Base-by-base conservation (phyloP, 768 basidiomycete genomes). In the Boletus pseudo-olivaceus region DNA sequence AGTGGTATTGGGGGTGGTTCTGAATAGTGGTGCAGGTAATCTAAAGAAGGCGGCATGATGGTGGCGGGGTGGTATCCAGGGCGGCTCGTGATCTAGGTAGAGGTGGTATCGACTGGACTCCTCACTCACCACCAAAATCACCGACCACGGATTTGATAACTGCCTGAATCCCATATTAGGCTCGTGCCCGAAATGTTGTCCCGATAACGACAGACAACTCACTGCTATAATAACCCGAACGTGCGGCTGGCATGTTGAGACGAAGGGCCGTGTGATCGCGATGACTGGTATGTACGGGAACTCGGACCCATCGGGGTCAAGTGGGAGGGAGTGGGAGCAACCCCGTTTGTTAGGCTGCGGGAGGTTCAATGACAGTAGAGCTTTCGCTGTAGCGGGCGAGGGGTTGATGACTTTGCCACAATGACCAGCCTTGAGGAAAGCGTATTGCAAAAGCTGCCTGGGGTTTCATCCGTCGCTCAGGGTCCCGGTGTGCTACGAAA, bases 401-500 rank as follows among this genome's bases (percentile, higher is more conserved):
- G 78, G 71, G 33, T 72, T 73, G 14, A 75, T 67, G 7, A 75
- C 64, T 67, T 82, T 86, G 19, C 72, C 60, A 50, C 80, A 81
- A 44, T 82, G 80, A 46, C 88, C 83, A 27, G 83, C 81, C 19
- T 85, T 76, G 54, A 97, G 79, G 74, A 93, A 98, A 11, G 90
- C 88, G 72, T 98, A 96, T 23, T 93, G 84, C 75, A n/a, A 98
- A 71, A 1, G 96, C 96, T 9, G 88, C 82, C 62, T 93, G 89
- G 5, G 96, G 96, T 70, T 97, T 98, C 67, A 99, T 80, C 32
- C 97, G 83, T 47, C 91, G 83, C 63, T 98, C 96, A 9, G 97
- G 97, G 74, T 99, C 97, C 95, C 95, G 98, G 27, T 95, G 98
- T 1, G 90, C 80, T 59, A 98, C 88, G 69, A 99, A 99, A 73